phyloP scores from a whole-genome alignment of 2,329 filamentous ascomycete genomes.

The Botrytis sinoallii region DNA sequence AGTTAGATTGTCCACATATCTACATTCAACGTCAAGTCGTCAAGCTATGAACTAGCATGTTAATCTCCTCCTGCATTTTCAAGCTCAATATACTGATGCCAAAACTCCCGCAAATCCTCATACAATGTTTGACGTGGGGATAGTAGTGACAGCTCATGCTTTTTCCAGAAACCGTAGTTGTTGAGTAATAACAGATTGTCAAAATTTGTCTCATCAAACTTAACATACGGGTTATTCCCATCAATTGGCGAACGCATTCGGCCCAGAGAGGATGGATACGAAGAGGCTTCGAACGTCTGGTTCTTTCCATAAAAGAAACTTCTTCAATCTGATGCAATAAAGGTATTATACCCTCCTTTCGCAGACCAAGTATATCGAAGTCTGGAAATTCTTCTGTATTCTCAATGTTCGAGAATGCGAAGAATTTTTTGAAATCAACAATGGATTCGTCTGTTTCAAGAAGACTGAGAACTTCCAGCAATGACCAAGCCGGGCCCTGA shows the following conservation, averaged over 20 bases:
- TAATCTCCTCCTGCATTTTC: neutral
- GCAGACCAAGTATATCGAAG: neutral
- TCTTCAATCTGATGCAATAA: neutral
- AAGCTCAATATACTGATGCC: neutral
- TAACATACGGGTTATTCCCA: neutral
- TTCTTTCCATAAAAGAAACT: neutral
- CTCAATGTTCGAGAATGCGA: neutral
- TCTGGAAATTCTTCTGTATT: neutral
- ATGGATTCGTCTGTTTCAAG: neutral
- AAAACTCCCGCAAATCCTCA: neutral
- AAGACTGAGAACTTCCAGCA: neutral
- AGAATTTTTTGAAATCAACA: constrained; percentile 2
- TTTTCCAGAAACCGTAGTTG: neutral
- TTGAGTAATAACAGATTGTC: neutral
- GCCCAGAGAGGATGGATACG: neutral
- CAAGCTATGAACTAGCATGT: neutral
- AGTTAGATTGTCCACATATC: too few species aligned
- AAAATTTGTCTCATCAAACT: neutral
- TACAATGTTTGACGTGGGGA: neutral
- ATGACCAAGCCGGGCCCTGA: neutral
- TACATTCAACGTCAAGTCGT: neutral
- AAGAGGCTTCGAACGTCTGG: neutral
- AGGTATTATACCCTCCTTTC: neutral
- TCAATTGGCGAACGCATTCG: constrained; percentile 1
- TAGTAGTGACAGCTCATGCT: neutral